Percentiles rank a stretch among this genome's conserved stretches.
These are phyloP conservation scores for Limtongia smithiae DNA, from an alignment of 805 yeast species.

Conservation along the genomic window DNA sequence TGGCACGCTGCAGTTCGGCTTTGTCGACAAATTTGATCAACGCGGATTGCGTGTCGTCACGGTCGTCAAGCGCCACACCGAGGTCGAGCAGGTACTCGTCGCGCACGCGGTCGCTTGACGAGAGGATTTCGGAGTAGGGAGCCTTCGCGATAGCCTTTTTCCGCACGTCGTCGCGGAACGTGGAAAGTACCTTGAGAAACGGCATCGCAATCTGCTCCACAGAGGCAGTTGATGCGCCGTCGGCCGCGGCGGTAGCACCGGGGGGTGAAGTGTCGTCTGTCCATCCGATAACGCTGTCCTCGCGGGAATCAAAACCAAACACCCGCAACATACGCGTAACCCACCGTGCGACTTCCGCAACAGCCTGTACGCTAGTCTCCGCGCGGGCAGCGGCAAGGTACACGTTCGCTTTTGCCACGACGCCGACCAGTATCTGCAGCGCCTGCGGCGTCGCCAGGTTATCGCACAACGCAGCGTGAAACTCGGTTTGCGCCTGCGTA, in stretches of 20 bases:
- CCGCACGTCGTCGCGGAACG: constrained; percentile 80
- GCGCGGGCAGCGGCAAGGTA: constrained; percentile 58
- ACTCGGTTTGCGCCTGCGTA: constrained; percentile 50
- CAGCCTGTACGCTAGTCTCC: constrained; percentile 46
- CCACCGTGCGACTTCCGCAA: constrained; percentile 62
- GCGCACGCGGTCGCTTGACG: constrained; percentile 72
- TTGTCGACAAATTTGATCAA: constrained; percentile 82
- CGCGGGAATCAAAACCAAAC: constrained; percentile 59
- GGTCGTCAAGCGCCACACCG: constrained; percentile 85
- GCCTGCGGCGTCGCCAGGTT: constrained; percentile 79
- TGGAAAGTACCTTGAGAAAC: constrained; percentile 69
- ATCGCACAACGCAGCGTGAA: constrained; percentile 81
- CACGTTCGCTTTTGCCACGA: constrained; percentile 67
- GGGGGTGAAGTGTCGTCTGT: constrained; percentile 27
- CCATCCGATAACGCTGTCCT: constrained; percentile 72
- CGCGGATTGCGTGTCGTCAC: constrained; percentile 61
- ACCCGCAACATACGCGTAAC: constrained; percentile 65
- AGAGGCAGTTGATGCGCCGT: constrained; percentile 38
- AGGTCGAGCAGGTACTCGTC: constrained; percentile 65
- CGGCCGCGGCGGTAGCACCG: constrained; percentile 36
- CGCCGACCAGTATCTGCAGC: constrained; percentile 58
- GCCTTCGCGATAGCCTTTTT: constrained; percentile 63
- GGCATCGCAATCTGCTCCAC: constrained; percentile 75
- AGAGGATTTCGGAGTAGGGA: constrained; percentile 50
- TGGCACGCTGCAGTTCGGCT: constrained; percentile 54